A percentile compares a stretch with the other conserved stretches of the same genome.
Conservation (phyloP, 2,329 filamentous ascomycete genomes). For the Fusarium odoratissimum region DNA sequence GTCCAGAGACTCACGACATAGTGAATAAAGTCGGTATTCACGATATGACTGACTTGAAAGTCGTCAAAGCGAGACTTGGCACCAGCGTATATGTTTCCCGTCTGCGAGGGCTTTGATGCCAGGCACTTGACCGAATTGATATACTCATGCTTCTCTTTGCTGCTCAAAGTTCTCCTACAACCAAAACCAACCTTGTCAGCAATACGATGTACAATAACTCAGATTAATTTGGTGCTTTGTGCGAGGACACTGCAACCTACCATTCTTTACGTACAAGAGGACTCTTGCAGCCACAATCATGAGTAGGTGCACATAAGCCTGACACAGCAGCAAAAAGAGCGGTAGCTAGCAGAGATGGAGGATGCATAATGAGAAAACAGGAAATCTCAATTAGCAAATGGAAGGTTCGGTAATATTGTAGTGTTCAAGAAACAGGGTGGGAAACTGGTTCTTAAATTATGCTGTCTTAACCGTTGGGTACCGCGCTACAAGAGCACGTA, state of each 20-base stretch:
- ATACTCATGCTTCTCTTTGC: not conserved
- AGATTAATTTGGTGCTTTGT: fast-evolving
- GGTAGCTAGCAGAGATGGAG: fast-evolving
- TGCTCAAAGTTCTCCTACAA: not conserved
- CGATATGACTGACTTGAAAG: not conserved
- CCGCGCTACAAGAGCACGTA: fast-evolving
- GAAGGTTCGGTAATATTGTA: fast-evolving
- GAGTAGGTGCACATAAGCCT: fast-evolving
- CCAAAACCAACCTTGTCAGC: not conserved
- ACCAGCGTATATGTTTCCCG: not conserved
- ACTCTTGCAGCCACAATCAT: not conserved
- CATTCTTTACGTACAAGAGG: not conserved
- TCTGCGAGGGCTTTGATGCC: fast-evolving
- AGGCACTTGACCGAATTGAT: not conserved
- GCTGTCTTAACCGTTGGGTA: fast-evolving
- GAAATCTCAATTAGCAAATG: not conserved
- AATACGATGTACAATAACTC: fast-evolving
- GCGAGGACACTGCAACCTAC: not conserved
- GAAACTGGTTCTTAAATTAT: not conserved
- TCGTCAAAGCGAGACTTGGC: not conserved
- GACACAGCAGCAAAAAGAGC: not conserved
- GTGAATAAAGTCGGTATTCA: not conserved
- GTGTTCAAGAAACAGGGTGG: not conserved
- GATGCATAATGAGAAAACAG: fast-evolving
- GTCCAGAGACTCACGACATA: not conserved